Evolutionary conservation across 257 asterid species (phyloP).

Genomic region (Mitragyna speciosa): DNA sequence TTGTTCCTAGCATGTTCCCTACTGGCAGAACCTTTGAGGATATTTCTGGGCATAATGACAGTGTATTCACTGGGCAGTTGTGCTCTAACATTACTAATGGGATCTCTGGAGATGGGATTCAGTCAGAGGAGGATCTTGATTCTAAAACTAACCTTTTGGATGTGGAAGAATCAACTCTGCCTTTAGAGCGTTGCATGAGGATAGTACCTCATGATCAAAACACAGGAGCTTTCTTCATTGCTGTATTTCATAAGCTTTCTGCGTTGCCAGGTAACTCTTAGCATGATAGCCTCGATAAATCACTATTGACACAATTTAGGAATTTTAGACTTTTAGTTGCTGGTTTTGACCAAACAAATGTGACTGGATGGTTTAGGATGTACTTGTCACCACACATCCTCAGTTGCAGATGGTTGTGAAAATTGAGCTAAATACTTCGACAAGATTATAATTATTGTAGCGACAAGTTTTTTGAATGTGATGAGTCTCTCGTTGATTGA

Average conservation of each 20-base stretch:
- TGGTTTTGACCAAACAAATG: neutral
- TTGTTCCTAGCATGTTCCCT: slow-evolving; percentile 92
- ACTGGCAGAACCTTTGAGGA: slow-evolving; percentile 64
- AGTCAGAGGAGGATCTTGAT: slow-evolving; percentile 33
- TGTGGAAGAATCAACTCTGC: slow-evolving; percentile 74
- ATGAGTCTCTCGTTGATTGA: neutral
- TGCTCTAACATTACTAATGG: slow-evolving; percentile 29
- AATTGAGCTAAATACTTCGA: neutral
- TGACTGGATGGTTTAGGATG: neutral
- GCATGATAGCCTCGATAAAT: neutral
- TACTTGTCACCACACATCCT: neutral
- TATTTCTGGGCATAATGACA: slow-evolving; percentile 40
- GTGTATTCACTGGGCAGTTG: slow-evolving; percentile 26
- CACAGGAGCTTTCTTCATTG: slow-evolving; percentile 97
- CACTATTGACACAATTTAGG: neutral
- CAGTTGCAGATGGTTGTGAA: neutral
- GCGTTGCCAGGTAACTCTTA: slow-evolving; percentile 60
- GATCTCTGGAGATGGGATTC: slow-evolving; percentile 31
- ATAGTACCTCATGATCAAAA: slow-evolving; percentile 97
- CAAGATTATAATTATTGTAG: neutral
- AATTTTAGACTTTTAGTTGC: neutral
- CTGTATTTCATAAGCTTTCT: slow-evolving; percentile 73
- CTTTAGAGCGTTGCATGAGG: slow-evolving; percentile 93
- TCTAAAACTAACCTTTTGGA: slow-evolving; percentile 37
- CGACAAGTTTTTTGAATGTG: neutral